These are phyloP conservation scores for Clarireedia paspali DNA, from an alignment of 2,329 filamentous ascomycete genomes.

Conservation along the genomic window DNA sequence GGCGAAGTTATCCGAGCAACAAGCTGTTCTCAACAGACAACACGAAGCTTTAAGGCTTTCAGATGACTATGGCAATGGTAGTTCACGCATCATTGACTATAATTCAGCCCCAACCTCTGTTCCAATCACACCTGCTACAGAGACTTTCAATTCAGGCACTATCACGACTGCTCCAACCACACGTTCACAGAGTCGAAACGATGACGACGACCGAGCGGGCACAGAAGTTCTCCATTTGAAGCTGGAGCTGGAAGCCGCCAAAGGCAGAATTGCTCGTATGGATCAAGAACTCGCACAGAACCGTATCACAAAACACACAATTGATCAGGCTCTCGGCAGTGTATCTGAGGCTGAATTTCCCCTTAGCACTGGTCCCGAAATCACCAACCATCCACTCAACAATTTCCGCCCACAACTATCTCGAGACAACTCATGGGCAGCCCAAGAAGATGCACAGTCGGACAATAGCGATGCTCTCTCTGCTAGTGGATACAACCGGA, in stretches of 20 bases:
- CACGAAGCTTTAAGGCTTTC: constrained; percentile 41
- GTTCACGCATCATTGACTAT: constrained; percentile 35
- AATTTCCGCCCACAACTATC: constrained; percentile 32
- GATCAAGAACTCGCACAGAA: constrained; percentile 63
- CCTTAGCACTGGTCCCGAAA: constrained; percentile 20
- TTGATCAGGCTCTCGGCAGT: constrained; percentile 46
- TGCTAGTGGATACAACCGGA: constrained; percentile 42
- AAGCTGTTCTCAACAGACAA: constrained; percentile 51
- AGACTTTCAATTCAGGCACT: constrained; percentile 37
- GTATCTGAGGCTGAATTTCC: constrained; percentile 37
- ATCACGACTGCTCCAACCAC: constrained; percentile 38
- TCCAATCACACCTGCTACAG: constrained; percentile 54
- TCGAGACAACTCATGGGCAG: constrained; percentile 43
- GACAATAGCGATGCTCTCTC: constrained; percentile 50
- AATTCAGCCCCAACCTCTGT: constrained; percentile 44
- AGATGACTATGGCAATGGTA: constrained; percentile 20
- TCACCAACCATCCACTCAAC: constrained; percentile 22
- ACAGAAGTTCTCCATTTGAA: constrained; percentile 60
- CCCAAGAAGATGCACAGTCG: constrained; percentile 45
- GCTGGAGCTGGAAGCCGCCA: constrained; percentile 62
- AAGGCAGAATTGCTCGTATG: constrained; percentile 62
- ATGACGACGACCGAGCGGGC: constrained; percentile 30
- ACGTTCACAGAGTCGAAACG: constrained; percentile 43
- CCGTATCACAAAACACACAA: constrained; percentile 51
- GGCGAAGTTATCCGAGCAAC: constrained; percentile 66